Percentiles rank a stretch among this genome's conserved stretches.
phyloP scores from a whole-genome alignment of 768 basidiomycete species.

The Trametopsis cervina region DNA sequence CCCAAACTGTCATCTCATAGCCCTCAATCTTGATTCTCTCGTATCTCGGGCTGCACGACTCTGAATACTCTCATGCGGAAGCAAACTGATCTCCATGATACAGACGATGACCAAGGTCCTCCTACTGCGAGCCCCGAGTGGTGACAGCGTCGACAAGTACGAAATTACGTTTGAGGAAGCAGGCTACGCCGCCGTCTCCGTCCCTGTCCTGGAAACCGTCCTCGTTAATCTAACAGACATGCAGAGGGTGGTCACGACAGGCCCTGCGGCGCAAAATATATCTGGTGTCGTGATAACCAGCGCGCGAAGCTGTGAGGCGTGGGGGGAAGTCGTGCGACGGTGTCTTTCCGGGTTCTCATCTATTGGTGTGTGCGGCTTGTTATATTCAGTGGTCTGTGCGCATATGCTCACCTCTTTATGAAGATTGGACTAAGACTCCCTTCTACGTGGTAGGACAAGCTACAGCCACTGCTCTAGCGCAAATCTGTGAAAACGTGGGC shows the following conservation, averaged over 20 bases:
- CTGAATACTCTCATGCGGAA: too few species aligned
- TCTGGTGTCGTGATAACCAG: constrained; percentile 75
- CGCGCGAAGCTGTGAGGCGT: constrained; percentile 69
- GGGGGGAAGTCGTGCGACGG: constrained; percentile 39
- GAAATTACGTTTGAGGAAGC: constrained; percentile 38
- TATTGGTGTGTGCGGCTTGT: constrained; percentile 1
- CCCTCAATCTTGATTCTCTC: too few species aligned
- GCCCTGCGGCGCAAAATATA: constrained; percentile 23
- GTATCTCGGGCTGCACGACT: too few species aligned
- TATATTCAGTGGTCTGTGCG: too few species aligned
- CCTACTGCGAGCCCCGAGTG: constrained; percentile 32
- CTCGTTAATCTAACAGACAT: constrained; percentile 44
- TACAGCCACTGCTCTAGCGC: constrained; percentile 44
- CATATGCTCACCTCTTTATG: not conserved
- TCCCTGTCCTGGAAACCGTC: constrained; percentile 67
- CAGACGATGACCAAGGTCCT: constrained; percentile 28
- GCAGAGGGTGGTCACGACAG: constrained; percentile 31
- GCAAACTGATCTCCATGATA: not conserved
- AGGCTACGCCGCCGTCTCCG: constrained; percentile 49
- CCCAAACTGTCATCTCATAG: too few species aligned
- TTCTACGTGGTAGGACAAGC: constrained; percentile 77
- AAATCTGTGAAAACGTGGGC: constrained; percentile 24
- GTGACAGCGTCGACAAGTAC: constrained; percentile 47
- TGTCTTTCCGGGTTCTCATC: constrained; percentile 3
- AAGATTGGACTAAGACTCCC: constrained; percentile 48